These are phyloP conservation scores for Wickerhamiella alocasiicola DNA, from an alignment of 805 yeast genomes.

Conservation along the genomic window DNA sequence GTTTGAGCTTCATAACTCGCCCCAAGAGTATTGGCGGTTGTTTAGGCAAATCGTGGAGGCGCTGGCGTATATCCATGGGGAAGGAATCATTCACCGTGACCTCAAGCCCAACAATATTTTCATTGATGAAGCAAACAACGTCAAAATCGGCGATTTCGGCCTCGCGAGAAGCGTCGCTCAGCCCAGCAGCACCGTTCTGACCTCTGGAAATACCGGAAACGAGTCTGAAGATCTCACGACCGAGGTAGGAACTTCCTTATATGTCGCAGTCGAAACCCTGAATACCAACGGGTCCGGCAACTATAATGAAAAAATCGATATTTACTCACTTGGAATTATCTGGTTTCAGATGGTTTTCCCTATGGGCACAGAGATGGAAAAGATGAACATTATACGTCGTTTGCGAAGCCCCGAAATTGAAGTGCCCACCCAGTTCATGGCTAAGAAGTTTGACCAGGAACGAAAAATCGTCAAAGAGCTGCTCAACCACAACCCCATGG, in stretches of 20 bases:
- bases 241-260: slow-evolving; percentile 86
- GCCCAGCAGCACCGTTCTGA: background rate
- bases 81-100: slow-evolving; percentile 93
- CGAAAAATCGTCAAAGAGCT: slow-evolving; percentile 52
- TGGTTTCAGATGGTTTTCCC: slow-evolving; percentile 90
- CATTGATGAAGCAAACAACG: slow-evolving; percentile 79
- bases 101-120: slow-evolving; percentile 92
- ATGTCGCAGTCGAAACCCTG: slow-evolving; percentile 76
- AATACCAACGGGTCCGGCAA: slow-evolving; percentile 34
- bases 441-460: slow-evolving; percentile 42
- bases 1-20: slow-evolving; percentile 55
- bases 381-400: slow-evolving; percentile 57
- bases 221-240: slow-evolving; percentile 69
- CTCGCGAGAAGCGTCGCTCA: slow-evolving; percentile 58
- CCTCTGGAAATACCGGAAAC: background rate
- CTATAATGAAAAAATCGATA: slow-evolving; percentile 90
- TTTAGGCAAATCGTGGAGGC: slow-evolving; percentile 87
- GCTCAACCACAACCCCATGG: slow-evolving; percentile 64
- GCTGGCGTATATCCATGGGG: slow-evolving; percentile 77
- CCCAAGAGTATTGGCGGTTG: slow-evolving; percentile 81
- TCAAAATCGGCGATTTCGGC: slow-evolving; percentile 96
- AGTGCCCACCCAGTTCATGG: slow-evolving; percentile 60
- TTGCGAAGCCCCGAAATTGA: slow-evolving; percentile 47
- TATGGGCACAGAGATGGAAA: slow-evolving; percentile 86
- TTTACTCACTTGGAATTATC: slow-evolving; percentile 89